Evolutionary conservation across 495 filamentous ascomycete species (phyloP), one percentile per base, ranked within the genome.

Genomic region (Bacidia rubella): DNA sequence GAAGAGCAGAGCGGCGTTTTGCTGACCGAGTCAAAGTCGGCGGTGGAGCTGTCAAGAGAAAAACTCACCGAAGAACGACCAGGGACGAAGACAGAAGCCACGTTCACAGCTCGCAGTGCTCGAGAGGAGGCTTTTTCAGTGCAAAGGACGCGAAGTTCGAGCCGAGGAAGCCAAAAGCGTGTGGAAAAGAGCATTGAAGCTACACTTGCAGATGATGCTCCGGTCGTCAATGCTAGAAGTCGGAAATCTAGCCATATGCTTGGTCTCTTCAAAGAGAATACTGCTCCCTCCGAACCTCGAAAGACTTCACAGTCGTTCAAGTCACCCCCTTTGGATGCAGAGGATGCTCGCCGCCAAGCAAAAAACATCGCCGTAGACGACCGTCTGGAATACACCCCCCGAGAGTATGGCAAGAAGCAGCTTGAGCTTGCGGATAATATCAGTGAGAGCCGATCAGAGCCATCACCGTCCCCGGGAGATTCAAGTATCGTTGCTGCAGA

Each of bases 171-270:
- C 19, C 64, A 69, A 42, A 65, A 68, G 12, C 68, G 70, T 21
- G 83, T 94, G 12, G 89, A 94, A 54, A 85, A 83, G 64, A 85
- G 83, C 19, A 90, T 95, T 58, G 80, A 86, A 54, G 88, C 89
- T 40, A 87, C 82, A 35, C 63, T 94, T 47, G 72, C 84, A 2
- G 83, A 85, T 29, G 71, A 76, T 35, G 90, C 95, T 61, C 82
- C 76, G 24, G 59, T 68, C n/a, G 66, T 68, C n/a, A 84, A 87
- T 63, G 79, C 79, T 47, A 81, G 92, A 55, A 95, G 89, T 66
- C 81, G 92, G 54, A 98, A 98, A 69, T 83, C 90, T 43, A 95
- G 87, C 63, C 90, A 98, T 65, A 87, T 85, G 60, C 66, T 98
- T 43, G 80, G 92, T 2, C 75, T 96, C 48, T 98, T 98, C 74